These are phyloP conservation scores for Colletotrichum spaethianum DNA, from an alignment of 2,329 filamentous ascomycete genomes.

Conservation along the genomic window DNA sequence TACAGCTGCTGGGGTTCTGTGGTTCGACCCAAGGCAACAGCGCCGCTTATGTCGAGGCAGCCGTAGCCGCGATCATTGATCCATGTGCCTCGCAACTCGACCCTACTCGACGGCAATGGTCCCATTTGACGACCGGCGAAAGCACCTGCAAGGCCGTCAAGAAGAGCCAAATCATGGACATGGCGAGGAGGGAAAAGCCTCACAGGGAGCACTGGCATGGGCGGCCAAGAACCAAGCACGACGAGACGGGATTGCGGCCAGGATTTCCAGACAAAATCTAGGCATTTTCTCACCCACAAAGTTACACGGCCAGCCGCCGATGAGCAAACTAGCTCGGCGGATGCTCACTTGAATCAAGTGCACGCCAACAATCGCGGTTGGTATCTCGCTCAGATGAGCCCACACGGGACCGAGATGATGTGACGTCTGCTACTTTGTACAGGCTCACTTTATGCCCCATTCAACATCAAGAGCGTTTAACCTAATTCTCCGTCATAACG, in stretches of 20 bases:
- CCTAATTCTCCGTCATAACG: slow-evolving; percentile 12
- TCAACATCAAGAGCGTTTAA: slow-evolving; percentile 6
- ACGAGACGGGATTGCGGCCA: slow-evolving; percentile 28
- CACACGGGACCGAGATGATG: slow-evolving; percentile 27
- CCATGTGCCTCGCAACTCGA: slow-evolving; percentile 3
- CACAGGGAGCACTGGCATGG: slow-evolving; percentile 10
- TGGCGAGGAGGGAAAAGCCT: slow-evolving; percentile 17
- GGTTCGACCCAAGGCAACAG: slow-evolving; percentile 7
- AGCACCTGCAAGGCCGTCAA: slow-evolving; percentile 8
- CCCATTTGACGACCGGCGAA: neutral
- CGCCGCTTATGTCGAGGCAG: neutral
- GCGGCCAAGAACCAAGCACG: neutral
- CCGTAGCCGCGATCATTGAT: neutral
- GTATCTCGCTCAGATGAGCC: slow-evolving; percentile 19
- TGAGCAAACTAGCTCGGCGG: neutral
- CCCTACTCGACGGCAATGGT: slow-evolving; percentile 8
- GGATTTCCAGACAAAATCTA: slow-evolving; percentile 1
- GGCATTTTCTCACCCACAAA: slow-evolving; percentile 6
- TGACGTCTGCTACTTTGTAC: slow-evolving; percentile 16
- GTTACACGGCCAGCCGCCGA: slow-evolving; percentile 1
- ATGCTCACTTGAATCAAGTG: neutral
- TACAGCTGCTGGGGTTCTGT: neutral
- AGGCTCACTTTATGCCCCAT: neutral
- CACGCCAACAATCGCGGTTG: neutral
- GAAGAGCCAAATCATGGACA: slow-evolving; percentile 25